Conservation (phyloP, 192 early-diverging fungal species). For the Geranomyces michiganensis region DNA sequence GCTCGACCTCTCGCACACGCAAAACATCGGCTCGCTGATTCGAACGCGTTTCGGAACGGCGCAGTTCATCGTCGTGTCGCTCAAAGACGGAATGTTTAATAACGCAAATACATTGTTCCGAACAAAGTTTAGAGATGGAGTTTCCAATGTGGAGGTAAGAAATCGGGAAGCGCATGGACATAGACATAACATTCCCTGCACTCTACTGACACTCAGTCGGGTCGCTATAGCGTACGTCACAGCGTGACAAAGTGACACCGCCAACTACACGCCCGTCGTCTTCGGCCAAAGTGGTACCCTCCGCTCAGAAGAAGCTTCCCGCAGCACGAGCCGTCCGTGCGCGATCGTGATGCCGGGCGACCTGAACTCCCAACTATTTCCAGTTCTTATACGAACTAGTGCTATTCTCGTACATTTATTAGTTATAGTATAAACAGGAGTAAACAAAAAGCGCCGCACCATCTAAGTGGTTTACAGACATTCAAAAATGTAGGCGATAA, state of each 20-base stretch:
- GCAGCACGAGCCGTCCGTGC: background rate
- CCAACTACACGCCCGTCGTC: background rate
- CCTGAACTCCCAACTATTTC: too few species aligned
- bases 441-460: too few species aligned
- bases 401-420: too few species aligned
- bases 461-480: too few species aligned
- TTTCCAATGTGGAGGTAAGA: conserved; percentile 85
- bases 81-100: conserved; percentile 99
- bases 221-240: conserved; percentile 1
- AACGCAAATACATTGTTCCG: conserved; percentile 97
- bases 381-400: too few species aligned
- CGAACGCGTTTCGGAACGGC: conserved; percentile 91
- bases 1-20: conserved; percentile 95
- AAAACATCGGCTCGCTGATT: conserved; percentile 96
- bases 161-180: too few species aligned
- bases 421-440: too few species aligned
- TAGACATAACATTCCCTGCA: too few species aligned
- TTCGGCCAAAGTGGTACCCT: background rate
- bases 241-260: background rate
- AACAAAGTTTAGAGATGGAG: conserved; percentile 92
- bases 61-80: conserved; percentile 97
- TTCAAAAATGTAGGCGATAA: too few species aligned
- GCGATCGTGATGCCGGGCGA: too few species aligned
- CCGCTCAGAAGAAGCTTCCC: background rate
- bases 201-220: too few species aligned